Evolutionary conservation across 768 basidiomycete species (phyloP).

Genomic region (Lanmaoa pseudosensibilis): DNA sequence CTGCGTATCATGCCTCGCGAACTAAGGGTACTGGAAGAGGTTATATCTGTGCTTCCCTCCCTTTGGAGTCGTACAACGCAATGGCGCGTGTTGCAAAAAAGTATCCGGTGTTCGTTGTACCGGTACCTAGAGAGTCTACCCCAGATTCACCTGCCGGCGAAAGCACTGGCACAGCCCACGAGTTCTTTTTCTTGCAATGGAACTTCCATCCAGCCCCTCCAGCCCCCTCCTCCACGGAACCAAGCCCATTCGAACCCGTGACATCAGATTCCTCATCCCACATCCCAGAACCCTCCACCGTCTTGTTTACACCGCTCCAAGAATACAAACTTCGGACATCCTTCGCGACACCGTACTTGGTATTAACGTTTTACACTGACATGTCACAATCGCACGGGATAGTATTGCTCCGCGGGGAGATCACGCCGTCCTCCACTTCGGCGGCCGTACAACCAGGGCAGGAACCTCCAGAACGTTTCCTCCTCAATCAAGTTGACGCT

Average conservation of each 20-base stretch:
- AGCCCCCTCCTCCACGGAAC: constrained; percentile 45
- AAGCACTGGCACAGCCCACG: constrained; percentile 48
- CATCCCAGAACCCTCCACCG: constrained; percentile 64
- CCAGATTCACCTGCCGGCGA: constrained; percentile 33
- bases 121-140: constrained; percentile 58
- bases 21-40: constrained; percentile 80
- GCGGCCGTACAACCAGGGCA: constrained; percentile 37
- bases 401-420: constrained; percentile 89
- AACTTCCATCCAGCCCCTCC: constrained; percentile 73
- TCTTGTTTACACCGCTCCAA: constrained; percentile 89
- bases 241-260: constrained; percentile 45
- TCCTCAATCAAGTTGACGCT: constrained; percentile 79
- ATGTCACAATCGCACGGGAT: constrained; percentile 74
- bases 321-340: constrained; percentile 86
- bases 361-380: constrained; percentile 91
- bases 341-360: constrained; percentile 89
- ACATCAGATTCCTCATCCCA: constrained; percentile 19
- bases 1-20: constrained; percentile 80
- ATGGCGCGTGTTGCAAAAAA: constrained; percentile 63
- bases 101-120: constrained; percentile 81
- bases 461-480: constrained; percentile 37
- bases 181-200: constrained; percentile 92
- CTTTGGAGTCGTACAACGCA: constrained; percentile 65
- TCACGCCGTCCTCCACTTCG: constrained; percentile 63
- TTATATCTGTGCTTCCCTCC: constrained; percentile 81